Percentiles rank a stretch among this genome's conserved stretches.
Evolutionary conservation across 208 protist genomes (phyloP).

Genomic region (Strigomonas culicis): DNA sequence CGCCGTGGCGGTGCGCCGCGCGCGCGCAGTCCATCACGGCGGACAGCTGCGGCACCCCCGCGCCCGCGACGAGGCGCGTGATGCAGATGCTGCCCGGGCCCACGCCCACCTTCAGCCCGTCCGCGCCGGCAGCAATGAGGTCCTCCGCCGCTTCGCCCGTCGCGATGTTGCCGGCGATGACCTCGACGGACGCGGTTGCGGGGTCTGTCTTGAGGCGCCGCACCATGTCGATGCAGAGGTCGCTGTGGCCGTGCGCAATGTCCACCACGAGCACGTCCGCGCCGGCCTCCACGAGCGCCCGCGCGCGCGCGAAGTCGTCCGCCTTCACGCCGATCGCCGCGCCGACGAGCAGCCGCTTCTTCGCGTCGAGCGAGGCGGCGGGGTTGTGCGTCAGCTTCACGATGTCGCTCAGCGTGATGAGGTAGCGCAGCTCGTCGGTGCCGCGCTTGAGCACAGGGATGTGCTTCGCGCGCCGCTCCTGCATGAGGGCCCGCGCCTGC

Average conservation of each 20-base stretch:
- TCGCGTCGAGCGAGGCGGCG: slow-evolving; percentile 64
- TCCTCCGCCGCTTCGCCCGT: slow-evolving; percentile 73
- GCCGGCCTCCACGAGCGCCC: slow-evolving; percentile 61
- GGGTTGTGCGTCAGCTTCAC: slow-evolving; percentile 74
- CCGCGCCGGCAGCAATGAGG: slow-evolving; percentile 86
- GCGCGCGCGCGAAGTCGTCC: slow-evolving; percentile 62
- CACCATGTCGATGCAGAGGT: slow-evolving; percentile 84
- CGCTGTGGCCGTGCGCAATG: slow-evolving; percentile 90
- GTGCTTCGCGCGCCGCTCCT: slow-evolving; percentile 45
- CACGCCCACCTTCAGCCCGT: slow-evolving; percentile 89
- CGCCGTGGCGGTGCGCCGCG: slow-evolving; percentile 51
- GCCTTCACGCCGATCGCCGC: slow-evolving; percentile 85
- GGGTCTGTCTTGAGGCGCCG: slow-evolving; percentile 66
- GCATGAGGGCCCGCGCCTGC: slow-evolving; percentile 69
- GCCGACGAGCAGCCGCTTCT: slow-evolving; percentile 76
- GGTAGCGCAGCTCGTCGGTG: slow-evolving; percentile 57
- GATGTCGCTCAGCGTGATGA: slow-evolving; percentile 82
- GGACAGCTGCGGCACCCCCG: slow-evolving; percentile 85
- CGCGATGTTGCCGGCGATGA: slow-evolving; percentile 91
- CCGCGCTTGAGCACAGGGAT: slow-evolving; percentile 54
- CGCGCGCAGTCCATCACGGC: slow-evolving; percentile 75
- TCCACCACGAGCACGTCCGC: slow-evolving; percentile 88
- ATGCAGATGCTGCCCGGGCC: slow-evolving; percentile 88
- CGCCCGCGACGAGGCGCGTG: slow-evolving; percentile 82
- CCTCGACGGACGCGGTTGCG: slow-evolving; percentile 51